Base-by-base conservation (phyloP, 2,329 filamentous ascomycete species). In the Arthrobotrys musiformis region DNA sequence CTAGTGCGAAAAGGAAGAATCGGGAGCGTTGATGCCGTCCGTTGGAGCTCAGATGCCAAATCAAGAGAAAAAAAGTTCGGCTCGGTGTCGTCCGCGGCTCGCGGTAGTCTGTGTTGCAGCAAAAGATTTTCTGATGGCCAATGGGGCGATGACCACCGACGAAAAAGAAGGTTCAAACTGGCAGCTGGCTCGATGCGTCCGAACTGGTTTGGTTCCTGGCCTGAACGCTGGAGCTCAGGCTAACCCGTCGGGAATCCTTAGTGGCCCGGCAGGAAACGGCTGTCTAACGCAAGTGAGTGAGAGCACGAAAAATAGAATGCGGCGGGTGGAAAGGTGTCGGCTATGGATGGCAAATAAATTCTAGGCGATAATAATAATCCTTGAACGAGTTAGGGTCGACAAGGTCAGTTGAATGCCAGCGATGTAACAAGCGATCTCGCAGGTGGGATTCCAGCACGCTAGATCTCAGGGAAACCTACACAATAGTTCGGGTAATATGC, bases 181-280 rank as follows among this genome's bases (percentile, higher is more conserved):
- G 30, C 19, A 52, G 22, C n/a, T 35, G 33, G 30, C 19, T 19
- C 33, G 54, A 58, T 35, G 17, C 28, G n/a, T 56, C 50, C n/a
- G 33, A 33, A 15, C 28, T 15, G 13, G 19, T 26, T 33, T 33
- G 48, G 48, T 54, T 33, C 50, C 26, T 58, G 30, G 2, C n/a
- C n/a, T n/a, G n/a, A n/a, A 28, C 13, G 22, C 7, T 28, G 46
- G 4, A 35, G 54, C 30, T 42, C n/a, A 19, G 40, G 19, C 40
- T 40, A 58, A 58, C n/a, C 33, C 30, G 30, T 8, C 30, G 35
- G 33, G 5, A 19, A n/a, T 15, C 1, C 15, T 17, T 58, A 26
- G 54, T 40, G 9, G 30, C 9, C 54, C 54, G 54, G 54, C 54
- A 58, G 54, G 54, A 17, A 58, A 58, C 54, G 54, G 54, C 54